Base-by-base conservation (phyloP, 2,329 filamentous ascomycete species). In the Balansia obtecta region DNA sequence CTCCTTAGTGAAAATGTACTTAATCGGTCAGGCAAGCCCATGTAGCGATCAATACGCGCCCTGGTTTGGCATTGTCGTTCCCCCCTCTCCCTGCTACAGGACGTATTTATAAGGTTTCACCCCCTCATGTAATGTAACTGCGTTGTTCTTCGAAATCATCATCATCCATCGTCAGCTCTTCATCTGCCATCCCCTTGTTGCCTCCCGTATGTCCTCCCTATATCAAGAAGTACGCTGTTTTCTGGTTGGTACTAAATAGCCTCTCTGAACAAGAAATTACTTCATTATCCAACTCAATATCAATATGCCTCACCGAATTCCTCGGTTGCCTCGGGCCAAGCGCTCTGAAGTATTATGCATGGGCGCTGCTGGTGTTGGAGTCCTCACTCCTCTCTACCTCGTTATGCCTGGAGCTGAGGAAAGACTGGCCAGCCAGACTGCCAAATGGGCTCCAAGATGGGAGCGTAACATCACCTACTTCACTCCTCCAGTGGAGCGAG, bases 391-490 rank as follows among this genome's bases (percentile, higher is more conserved):
- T 30, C 70, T 81, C 58, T 79, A 78, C 66, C 69, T 80, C 58
- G 68, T 79, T 59, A 68, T 77, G 51, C 77, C 77, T 27, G 75
- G 76, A 37, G 74, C 75, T 52, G 72, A 78, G 55, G 74, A 79
- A 61, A 71, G 71, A 42, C 61, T 80, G 37, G 71, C 74, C 49
- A 64, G 65, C 22, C 75, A 79, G 62, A 80, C 77, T 3, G 67
- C 69, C 52, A 72, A 74, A 58, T 80, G 77, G 77, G 77, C 77
- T 4, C 76, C 76, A 16, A 72, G 75, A 50, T 81, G 77, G 77
- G 76, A 80, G 64, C 68, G 71, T 49, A 79, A 77, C 63, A 72
- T 80, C 60, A 71, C 66, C 54, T 75, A 73, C 66, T 73, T 80
- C 61, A 65, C 68, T 9, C 64, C 67, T n/a, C 71, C 72, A 15